Evolutionary conservation across 1,284 basidiomycete species (phyloP).

Genomic region (Melampsora larici-populina): DNA sequence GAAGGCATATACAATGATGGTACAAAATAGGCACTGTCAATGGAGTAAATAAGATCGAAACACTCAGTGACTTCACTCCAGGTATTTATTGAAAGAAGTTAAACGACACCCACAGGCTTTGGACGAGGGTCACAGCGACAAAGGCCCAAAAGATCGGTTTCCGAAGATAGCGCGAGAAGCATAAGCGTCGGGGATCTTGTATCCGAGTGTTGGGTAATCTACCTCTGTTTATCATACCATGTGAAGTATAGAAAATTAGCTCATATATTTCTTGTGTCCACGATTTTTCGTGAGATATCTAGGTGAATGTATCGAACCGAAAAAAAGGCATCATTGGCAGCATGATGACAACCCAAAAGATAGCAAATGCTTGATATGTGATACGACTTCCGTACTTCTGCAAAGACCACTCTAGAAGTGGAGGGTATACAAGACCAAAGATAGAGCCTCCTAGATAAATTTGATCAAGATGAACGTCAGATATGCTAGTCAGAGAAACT

Average conservation of each 20-base stretch:
- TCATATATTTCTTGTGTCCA: too few relatives aligned
- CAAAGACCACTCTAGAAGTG: conserved; percentile 31
- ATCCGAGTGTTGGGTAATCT: too few relatives aligned
- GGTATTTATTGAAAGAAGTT: too few relatives aligned
- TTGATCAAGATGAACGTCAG: background rate
- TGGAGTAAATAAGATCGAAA: too few relatives aligned
- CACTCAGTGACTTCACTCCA: too few relatives aligned
- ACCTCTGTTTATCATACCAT: too few relatives aligned
- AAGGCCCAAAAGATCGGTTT: conserved; percentile 37
- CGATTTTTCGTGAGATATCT: background rate
- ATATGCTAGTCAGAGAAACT: background rate
- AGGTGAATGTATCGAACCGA: background rate
- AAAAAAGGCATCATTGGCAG: conserved; percentile 26
- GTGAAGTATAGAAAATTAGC: too few relatives aligned
- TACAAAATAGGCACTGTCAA: conserved; percentile 20
- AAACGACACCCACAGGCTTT: too few relatives aligned
- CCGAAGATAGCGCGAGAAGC: background rate
- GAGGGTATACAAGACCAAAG: conserved; percentile 25
- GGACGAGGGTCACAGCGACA: conserved; percentile 1
- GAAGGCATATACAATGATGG: conserved; percentile 29
- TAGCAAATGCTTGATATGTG: conserved; percentile 17
- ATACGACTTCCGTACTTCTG: conserved; percentile 20
- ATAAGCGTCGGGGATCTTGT: too few relatives aligned
- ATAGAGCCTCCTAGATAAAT: conserved; percentile 15
- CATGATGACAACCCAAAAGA: conserved; percentile 7